A percentile compares a stretch with the other conserved stretches of the same genome.
phyloP scores from a whole-genome alignment of 108 stramenopile species.

The Cyclotella sp. region DNA sequence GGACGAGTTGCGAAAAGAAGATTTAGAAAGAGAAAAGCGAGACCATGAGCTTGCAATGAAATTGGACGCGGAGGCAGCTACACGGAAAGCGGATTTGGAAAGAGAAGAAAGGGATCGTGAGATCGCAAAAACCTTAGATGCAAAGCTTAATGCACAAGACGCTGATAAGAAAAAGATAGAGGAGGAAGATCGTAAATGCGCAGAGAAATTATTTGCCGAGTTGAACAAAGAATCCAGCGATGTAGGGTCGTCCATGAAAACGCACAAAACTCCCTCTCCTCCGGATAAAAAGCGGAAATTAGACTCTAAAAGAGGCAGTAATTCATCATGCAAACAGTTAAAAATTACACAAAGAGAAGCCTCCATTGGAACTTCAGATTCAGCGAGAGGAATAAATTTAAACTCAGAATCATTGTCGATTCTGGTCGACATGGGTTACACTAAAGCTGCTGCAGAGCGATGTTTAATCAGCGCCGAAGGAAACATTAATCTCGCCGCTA shows the following conservation, averaged over 20 bases:
- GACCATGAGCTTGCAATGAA: slow-evolving; percentile 15
- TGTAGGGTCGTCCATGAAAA: too few species aligned
- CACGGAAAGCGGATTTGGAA: not conserved
- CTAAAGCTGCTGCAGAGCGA: slow-evolving; percentile 16
- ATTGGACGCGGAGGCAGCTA: not conserved
- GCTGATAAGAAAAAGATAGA: too few species aligned
- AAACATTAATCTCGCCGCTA: slow-evolving; percentile 36
- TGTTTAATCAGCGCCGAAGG: slow-evolving; percentile 38
- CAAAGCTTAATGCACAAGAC: too few species aligned
- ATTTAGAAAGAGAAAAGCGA: not conserved
- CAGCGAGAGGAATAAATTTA: not conserved
- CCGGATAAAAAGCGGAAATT: too few species aligned
- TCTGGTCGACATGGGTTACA: slow-evolving; percentile 46
- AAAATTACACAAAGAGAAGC: too few species aligned
- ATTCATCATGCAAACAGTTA: too few species aligned
- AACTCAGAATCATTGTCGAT: slow-evolving; percentile 3
- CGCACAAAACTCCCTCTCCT: too few species aligned
- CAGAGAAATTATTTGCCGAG: too few species aligned
- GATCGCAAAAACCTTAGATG: not conserved
- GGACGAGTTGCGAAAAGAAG: not conserved
- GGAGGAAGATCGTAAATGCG: too few species aligned
- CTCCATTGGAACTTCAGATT: not conserved
- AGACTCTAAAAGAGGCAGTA: too few species aligned
- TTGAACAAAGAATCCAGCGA: too few species aligned
- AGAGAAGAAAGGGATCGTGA: not conserved